phyloP scores from a whole-genome alignment of 1,284 basidiomycete genomes.

The Leucoagaricus sp. region DNA sequence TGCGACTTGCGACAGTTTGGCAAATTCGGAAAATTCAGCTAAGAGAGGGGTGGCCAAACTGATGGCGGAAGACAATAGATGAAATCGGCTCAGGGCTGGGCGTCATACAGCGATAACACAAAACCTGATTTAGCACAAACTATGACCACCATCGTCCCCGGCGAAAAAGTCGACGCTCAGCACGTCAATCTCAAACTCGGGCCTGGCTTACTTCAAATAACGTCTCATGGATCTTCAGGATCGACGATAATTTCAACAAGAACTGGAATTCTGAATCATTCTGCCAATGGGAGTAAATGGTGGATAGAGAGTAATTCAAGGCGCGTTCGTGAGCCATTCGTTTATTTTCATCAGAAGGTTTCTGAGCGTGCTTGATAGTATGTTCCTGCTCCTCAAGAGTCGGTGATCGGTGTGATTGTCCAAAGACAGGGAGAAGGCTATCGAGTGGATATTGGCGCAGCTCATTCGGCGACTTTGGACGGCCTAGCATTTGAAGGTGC shows the following conservation, averaged over 20 bases:
- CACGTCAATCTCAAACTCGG: constrained; percentile 81
- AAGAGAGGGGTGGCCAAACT: constrained; percentile 52
- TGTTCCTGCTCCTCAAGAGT: constrained; percentile 80
- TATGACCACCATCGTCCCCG: constrained; percentile 68
- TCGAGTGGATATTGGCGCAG: constrained; percentile 81
- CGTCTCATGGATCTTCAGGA: constrained; percentile 26
- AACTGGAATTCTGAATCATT: constrained; percentile 66
- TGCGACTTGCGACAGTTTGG: constrained; percentile 60
- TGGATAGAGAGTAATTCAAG: constrained; percentile 81
- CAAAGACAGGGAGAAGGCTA: constrained; percentile 78
- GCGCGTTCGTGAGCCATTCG: constrained; percentile 50
- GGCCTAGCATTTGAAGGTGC: constrained; percentile 86
- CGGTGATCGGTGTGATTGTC: constrained; percentile 72
- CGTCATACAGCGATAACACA: constrained; percentile 12
- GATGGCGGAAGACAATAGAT: constrained; percentile 19
- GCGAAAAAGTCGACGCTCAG: constrained; percentile 65
- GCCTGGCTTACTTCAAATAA: constrained; percentile 64
- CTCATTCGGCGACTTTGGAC: constrained; percentile 76
- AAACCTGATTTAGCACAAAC: constrained; percentile 20
- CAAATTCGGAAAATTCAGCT: constrained; percentile 70
- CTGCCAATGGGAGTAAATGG: constrained; percentile 72
- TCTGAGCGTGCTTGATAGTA: constrained; percentile 54
- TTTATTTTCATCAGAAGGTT: neutral
- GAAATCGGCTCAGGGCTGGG: neutral
- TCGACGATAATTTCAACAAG: constrained; percentile 62